These are phyloP conservation scores for Kernera saxatilis DNA, from an alignment of 345 rosid genomes.

Conservation along the genomic window DNA sequence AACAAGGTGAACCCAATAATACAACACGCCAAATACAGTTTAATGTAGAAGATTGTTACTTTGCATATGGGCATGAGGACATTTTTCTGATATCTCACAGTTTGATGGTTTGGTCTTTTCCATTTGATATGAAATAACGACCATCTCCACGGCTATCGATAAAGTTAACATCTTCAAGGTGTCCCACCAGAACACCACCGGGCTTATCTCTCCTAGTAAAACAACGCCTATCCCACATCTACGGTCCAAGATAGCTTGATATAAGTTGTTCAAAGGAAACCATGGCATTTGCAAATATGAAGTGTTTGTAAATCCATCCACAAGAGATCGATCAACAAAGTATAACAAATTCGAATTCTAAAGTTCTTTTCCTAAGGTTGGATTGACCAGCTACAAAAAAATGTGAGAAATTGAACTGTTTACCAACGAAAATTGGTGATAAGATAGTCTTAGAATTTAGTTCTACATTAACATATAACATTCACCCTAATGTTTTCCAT, in stretches of 20 bases:
- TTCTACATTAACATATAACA: neutral
- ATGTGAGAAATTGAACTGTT: too few relatives aligned
- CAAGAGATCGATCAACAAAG: conserved; percentile 9
- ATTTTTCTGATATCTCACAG: conserved; percentile 94
- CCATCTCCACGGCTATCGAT: conserved; percentile 93
- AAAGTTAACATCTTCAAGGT: conserved; percentile 83
- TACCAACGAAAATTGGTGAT: neutral
- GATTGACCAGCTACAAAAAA: too few relatives aligned
- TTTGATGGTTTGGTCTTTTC: conserved; percentile 91
- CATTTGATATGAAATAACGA: conserved; percentile 85
- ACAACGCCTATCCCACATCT: conserved; percentile 99
- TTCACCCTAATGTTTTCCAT: neutral
- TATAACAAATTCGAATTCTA: neutral
- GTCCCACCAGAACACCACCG: conserved; percentile 82
- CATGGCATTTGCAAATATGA: conserved; percentile 74
- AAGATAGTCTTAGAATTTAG: neutral
- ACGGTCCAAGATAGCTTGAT: conserved; percentile 68
- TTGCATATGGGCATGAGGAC: conserved; percentile 40
- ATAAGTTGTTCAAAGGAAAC: conserved; percentile 63
- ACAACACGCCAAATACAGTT: neutral
- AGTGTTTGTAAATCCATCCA: conserved; percentile 55
- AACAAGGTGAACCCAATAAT: neutral
- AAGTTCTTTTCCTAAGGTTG: conserved; percentile 4
- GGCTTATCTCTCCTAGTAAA: conserved; percentile 57
- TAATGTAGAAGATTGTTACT: conserved; percentile 2